Percentiles rank a stretch among this genome's conserved stretches.
Evolutionary conservation across 768 basidiomycete genomes (phyloP).

Genomic region (Amanita rimosa): DNA sequence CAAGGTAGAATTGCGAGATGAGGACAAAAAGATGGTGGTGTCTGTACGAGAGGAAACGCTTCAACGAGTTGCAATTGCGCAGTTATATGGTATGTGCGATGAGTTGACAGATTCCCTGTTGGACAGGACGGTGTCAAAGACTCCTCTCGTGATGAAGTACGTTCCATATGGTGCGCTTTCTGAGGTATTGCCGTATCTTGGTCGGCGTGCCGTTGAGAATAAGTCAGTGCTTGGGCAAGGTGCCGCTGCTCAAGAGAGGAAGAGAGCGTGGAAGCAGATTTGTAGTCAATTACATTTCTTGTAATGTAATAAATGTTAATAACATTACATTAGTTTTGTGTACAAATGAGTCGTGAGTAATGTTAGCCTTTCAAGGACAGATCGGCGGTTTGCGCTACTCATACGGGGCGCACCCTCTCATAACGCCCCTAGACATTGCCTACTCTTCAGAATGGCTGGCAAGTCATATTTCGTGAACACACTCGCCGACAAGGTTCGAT

Average conservation of each 20-base stretch:
- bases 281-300: conserved; percentile 14
- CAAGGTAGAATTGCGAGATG: conserved; percentile 14
- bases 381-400: not conserved
- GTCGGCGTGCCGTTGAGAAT: conserved; percentile 86
- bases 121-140: conserved; percentile 30
- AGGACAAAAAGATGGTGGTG: conserved; percentile 13
- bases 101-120: conserved; percentile 66
- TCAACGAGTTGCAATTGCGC: conserved; percentile 64
- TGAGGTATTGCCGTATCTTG: conserved; percentile 85
- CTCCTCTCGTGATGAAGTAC: conserved; percentile 75
- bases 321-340: too few species aligned
- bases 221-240: conserved; percentile 75
- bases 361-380: not conserved
- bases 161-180: conserved; percentile 66
- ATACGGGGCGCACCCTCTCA: not conserved
- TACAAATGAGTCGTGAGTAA: not conserved
- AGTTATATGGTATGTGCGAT: conserved; percentile 87
- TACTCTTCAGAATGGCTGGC: conserved; percentile 40
- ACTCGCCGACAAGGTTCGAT: conserved; percentile 65
- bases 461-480: conserved; percentile 79
- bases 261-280: conserved; percentile 42
- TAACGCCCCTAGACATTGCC: not conserved
- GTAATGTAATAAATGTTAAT: too few species aligned
- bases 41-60: conserved; percentile 41
- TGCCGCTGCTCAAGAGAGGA: conserved; percentile 51